Evolutionary conservation across 2,329 filamentous ascomycete genomes (phyloP), one percentile per base, ranked within the genome.

Genomic region (Alternaria postmessia): DNA sequence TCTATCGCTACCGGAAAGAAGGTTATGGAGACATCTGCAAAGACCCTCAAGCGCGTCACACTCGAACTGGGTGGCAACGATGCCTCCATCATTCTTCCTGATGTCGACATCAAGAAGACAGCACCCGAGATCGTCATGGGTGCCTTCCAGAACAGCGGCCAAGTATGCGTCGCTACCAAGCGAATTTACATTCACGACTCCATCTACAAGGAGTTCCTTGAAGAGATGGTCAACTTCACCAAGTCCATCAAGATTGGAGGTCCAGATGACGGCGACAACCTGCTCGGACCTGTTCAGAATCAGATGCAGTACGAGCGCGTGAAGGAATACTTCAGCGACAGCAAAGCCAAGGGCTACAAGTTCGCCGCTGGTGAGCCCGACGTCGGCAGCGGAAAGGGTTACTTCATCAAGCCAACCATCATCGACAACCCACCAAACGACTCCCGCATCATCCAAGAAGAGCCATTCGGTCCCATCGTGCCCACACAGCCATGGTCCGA

Each of bases 401-500:
- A 83, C 77, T 88, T 87, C 78, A 81, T 89, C 65, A 75, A 83
- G 42, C 87, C 88, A 0, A 87, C 86, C 1, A 86, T 89, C 63
- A 83, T 89, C 28, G 81, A 84, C 48, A 85, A 86, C 67, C 86
- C 87, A 20, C 83, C 85, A 0, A 85, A 88, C 67, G 79, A 84
- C 51, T 84, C 85, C 3, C 78, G 82, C 39, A 81, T 89, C 34
- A 86, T 89, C 30, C 77, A 80, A 36, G 87, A 89, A 67, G 87
- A 89, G 73, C 85, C 87, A 7, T 89, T 89, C 67, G 87, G 85
- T 24, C 89, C 89, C 0, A 87, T 91, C 26, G 82, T 91, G 2
- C 89, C 89, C 0, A 79, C 91, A 16, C 73, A 90, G 59, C 84
- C 82, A n/a, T 92, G 88, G 87, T 81, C 79, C 0, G 81, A 85